Conservation (phyloP, 1,284 basidiomycete genomes). For the Psilocybe mexicana region DNA sequence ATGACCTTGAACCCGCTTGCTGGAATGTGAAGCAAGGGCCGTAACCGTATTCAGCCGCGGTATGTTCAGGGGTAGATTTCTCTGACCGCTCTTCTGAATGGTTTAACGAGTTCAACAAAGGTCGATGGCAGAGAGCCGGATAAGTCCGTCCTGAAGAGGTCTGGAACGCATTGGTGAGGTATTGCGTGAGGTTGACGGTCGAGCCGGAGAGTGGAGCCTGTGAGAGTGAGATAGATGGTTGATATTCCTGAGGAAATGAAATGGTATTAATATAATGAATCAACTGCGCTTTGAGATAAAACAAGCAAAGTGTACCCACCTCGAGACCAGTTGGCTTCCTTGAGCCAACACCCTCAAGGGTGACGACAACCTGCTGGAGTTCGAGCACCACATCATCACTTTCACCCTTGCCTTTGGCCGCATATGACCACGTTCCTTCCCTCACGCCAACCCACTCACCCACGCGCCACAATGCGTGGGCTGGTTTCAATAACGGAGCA, state of each 20-base stretch:
- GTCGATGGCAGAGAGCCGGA: conserved; percentile 36
- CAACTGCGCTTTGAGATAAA: neutral
- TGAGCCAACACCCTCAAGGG: conserved; percentile 35
- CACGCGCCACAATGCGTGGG: conserved; percentile 52
- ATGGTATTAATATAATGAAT: neutral
- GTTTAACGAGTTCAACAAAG: conserved; percentile 17
- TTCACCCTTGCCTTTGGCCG: conserved; percentile 28
- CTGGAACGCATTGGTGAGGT: conserved; percentile 45
- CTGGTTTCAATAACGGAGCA: conserved; percentile 46
- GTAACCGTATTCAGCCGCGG: conserved; percentile 9
- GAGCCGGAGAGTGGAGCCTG: conserved; percentile 38
- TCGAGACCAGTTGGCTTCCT: conserved; percentile 8
- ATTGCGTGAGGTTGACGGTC: conserved; percentile 46
- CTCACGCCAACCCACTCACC: conserved; percentile 58
- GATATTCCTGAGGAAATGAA: conserved; percentile 8
- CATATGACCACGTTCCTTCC: conserved; percentile 50
- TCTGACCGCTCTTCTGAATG: conserved; percentile 3
- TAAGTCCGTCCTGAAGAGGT: conserved; percentile 43
- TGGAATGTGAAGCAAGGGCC: conserved; percentile 25
- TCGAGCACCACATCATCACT: conserved; percentile 47
- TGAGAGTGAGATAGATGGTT: conserved; percentile 27
- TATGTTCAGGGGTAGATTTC: neutral
- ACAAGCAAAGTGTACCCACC: conserved; percentile 13
- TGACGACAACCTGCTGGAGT: conserved; percentile 66
- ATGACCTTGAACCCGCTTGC: conserved; percentile 34